A percentile compares a stretch with the other conserved stretches of the same genome.
These are phyloP conservation scores for Quercus cerris DNA, from an alignment of 306 rosid genomes.

Conservation along the genomic window DNA sequence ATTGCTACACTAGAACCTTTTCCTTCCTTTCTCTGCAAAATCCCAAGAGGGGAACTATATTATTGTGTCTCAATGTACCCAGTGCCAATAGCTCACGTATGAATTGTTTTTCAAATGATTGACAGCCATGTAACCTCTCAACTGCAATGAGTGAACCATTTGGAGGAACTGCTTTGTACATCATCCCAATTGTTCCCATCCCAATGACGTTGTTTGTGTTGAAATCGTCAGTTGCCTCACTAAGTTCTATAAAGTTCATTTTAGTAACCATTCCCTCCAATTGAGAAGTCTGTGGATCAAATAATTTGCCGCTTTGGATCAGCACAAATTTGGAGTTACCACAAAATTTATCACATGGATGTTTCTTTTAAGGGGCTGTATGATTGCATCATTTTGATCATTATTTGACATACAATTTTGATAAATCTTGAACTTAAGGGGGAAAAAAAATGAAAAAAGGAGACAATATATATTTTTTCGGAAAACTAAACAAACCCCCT, in stretches of 20 bases:
- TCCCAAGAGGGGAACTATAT: not conserved
- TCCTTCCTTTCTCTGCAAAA: conserved; percentile 23
- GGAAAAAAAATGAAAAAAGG: no score
- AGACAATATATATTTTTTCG: no score
- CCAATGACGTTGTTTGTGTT: conserved; percentile 22
- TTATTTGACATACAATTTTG: no score
- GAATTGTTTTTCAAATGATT: not conserved
- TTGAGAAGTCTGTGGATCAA: no score
- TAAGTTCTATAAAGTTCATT: conserved; percentile 14
- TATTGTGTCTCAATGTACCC: conserved; percentile 23
- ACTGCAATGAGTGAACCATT: conserved; percentile 22
- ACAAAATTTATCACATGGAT: no score
- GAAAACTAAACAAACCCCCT: no score
- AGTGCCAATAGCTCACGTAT: conserved; percentile 15
- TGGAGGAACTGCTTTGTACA: conserved; percentile 20
- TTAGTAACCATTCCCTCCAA: conserved; percentile 12
- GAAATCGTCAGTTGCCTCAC: conserved; percentile 27
- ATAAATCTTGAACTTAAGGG: no score
- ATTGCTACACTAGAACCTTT: not conserved
- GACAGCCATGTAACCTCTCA: conserved; percentile 16
- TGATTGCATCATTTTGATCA: no score
- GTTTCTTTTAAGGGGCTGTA: no score
- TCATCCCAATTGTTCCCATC: conserved; percentile 27
- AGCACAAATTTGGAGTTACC: rapidly evolving
- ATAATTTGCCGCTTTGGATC: no score